Percentiles rank a stretch among this genome's conserved stretches.
phyloP scores from a whole-genome alignment of 129 eudicot genomes.

The Artemisia tridentata region DNA sequence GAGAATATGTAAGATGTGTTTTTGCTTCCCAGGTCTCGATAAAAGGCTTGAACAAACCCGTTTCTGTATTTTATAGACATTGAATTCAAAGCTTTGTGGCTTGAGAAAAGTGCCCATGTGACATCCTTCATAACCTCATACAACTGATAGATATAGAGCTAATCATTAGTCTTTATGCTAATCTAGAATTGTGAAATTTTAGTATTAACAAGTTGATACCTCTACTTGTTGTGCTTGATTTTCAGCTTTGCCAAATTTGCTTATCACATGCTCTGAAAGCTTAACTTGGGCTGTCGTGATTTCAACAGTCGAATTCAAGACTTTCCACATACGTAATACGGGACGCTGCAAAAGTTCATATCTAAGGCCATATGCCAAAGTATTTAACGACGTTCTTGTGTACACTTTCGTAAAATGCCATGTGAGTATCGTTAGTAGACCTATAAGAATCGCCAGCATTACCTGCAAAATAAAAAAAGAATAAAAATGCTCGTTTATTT shows the following conservation, averaged over 20 bases:
- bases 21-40: slow-evolving; percentile 74
- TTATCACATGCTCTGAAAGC: slow-evolving; percentile 74
- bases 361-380: slow-evolving; percentile 82
- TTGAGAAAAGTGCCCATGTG: slow-evolving; percentile 88
- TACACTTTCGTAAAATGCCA: slow-evolving; percentile 95
- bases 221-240: slow-evolving; percentile 88
- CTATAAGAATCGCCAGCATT: slow-evolving; percentile 85
- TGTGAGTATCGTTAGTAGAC: slow-evolving; percentile 78
- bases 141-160: slow-evolving; percentile 45
- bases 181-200: background rate
- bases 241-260: slow-evolving; percentile 60
- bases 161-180: slow-evolving; percentile 16
- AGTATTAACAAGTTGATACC: slow-evolving; percentile 38
- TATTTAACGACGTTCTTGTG: slow-evolving; percentile 70
- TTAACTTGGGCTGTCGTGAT: slow-evolving; percentile 82
- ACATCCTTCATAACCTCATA: slow-evolving; percentile 81
- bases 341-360: slow-evolving; percentile 91
- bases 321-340: slow-evolving; percentile 81
- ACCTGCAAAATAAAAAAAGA: slow-evolving; percentile 48
- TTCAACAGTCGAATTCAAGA: slow-evolving; percentile 81
- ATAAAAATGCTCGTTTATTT: background rate
- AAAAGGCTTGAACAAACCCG: slow-evolving; percentile 96
- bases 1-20: slow-evolving; percentile 88
- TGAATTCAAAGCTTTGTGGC: slow-evolving; percentile 81
- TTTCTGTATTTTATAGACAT: slow-evolving; percentile 82